Conservation (phyloP, 2,329 filamentous ascomycete genomes). For the Cucurbitaria berberidis region DNA sequence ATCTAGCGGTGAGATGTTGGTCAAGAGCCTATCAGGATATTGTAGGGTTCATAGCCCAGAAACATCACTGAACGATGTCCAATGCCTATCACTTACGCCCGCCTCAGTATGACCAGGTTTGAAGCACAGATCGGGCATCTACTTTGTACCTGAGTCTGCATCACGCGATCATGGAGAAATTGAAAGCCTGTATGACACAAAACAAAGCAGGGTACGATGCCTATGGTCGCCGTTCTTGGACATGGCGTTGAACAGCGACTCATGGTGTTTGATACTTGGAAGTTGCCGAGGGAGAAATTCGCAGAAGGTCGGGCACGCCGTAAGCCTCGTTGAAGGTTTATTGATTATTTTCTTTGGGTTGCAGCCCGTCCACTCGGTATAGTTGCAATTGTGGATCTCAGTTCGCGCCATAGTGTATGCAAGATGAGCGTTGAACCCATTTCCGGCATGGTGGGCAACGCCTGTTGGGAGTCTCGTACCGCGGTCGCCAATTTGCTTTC, state of each 20-base stretch:
- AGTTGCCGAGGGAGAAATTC: neutral
- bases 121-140: constrained; percentile 1
- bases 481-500: neutral
- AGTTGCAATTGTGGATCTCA: neutral
- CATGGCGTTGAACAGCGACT: neutral
- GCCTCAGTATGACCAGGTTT: neutral
- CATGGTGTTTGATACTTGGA: constrained; percentile 1
- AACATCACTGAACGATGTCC: neutral
- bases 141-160: constrained; percentile 1
- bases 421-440: neutral
- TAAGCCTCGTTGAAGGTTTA: neutral
- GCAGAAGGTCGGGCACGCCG: neutral
- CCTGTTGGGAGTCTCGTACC: too few species aligned
- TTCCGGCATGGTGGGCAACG: too few species aligned
- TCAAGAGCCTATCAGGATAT: neutral
- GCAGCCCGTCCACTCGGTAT: neutral
- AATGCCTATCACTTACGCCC: neutral
- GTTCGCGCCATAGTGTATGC: neutral
- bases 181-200: neutral
- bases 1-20: constrained; percentile 3
- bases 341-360: neutral
- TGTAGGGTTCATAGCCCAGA: neutral
- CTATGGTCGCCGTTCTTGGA: constrained; percentile 1
- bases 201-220: constrained; percentile 3
- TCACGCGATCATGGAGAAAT: constrained; percentile 4